A percentile compares a stretch with the other conserved stretches of the same genome.
These are phyloP conservation scores for Anthracocystis walkeri DNA, from an alignment of 1,284 basidiomycete genomes.

Conservation along the genomic window DNA sequence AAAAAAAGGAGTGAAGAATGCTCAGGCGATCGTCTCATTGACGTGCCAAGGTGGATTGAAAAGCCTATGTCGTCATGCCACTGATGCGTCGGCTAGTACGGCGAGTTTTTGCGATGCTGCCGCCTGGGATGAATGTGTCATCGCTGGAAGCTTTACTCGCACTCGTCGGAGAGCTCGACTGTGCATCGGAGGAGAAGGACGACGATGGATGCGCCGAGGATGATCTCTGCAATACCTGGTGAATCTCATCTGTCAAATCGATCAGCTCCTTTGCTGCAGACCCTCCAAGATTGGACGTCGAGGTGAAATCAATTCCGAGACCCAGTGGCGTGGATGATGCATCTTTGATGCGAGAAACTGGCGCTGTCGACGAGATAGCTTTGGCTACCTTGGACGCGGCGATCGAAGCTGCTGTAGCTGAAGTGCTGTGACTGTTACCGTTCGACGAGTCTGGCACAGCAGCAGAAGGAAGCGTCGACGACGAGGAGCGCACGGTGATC, in stretches of 20 bases:
- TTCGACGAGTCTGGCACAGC: not conserved
- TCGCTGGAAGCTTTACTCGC: constrained; percentile 16
- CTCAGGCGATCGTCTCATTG: not conserved
- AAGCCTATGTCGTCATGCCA: constrained; percentile 23
- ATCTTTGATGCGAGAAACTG: constrained; percentile 11
- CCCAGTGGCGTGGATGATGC: constrained; percentile 15
- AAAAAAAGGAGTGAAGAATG: constrained; percentile 6
- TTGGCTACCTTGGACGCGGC: constrained; percentile 37
- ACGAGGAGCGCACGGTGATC: constrained; percentile 41
- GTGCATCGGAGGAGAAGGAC: constrained; percentile 18
- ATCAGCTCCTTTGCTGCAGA: constrained; percentile 23
- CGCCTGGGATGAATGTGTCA: not conserved
- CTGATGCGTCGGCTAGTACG: constrained; percentile 34
- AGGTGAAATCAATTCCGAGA: constrained; percentile 36
- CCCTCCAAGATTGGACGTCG: not conserved
- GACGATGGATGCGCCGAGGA: constrained; percentile 14
- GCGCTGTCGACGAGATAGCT: constrained; percentile 19
- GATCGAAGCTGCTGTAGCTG: constrained; percentile 21
- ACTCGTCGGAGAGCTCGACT: constrained; percentile 23
- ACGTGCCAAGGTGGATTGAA: not conserved
- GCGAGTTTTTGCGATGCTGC: constrained; percentile 17
- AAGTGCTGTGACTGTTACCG: not conserved
- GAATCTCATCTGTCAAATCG: constrained; percentile 15
- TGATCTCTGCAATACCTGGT: constrained; percentile 20
- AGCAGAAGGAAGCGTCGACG: constrained; percentile 20